Evolutionary conservation across 2,329 filamentous ascomycete genomes (phyloP).

Genomic region (Botrytis fragariae): DNA sequence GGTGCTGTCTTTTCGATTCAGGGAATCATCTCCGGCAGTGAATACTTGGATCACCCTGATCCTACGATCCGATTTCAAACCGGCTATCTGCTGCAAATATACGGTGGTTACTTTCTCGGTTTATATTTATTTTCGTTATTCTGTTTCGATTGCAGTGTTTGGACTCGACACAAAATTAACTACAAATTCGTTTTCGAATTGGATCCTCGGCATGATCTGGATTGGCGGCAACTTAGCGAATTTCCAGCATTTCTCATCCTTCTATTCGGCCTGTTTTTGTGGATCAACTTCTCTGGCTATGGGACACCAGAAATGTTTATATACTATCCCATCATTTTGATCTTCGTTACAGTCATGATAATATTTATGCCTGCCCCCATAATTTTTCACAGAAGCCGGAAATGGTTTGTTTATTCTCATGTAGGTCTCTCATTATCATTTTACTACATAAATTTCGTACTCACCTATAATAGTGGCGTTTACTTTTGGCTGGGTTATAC

Average conservation of each 20-base stretch:
- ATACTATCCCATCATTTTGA: conserved; percentile 82
- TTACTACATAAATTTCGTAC: conserved; percentile 21
- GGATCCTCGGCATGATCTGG: conserved; percentile 77
- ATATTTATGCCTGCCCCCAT: conserved; percentile 74
- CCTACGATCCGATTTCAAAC: conserved; percentile 51
- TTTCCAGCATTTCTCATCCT: conserved; percentile 83
- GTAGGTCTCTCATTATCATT: conserved; percentile 49
- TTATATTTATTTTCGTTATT: conserved; percentile 81
- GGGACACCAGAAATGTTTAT: conserved; percentile 68
- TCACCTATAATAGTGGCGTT: conserved; percentile 64
- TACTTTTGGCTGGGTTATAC: conserved; percentile 81
- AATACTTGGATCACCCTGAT: conserved; percentile 52
- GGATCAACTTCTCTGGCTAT: conserved; percentile 79
- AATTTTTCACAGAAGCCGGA: conserved; percentile 72
- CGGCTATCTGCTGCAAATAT: conserved; percentile 79
- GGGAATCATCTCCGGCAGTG: conserved; percentile 58
- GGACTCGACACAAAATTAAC: conserved; percentile 84
- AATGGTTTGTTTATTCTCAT: conserved; percentile 88
- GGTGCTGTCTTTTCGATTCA: conserved; percentile 66
- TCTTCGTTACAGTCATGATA: conserved; percentile 64
- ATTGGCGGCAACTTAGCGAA: conserved; percentile 86
- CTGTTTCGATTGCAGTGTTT: conserved; percentile 78
- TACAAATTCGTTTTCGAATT: conserved; percentile 98
- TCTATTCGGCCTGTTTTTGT: conserved; percentile 75
- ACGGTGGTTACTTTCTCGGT: conserved; percentile 87